Evolutionary conservation across 192 early-diverging fungal species (phyloP).

Genomic region (Chytriomyces confervae): DNA sequence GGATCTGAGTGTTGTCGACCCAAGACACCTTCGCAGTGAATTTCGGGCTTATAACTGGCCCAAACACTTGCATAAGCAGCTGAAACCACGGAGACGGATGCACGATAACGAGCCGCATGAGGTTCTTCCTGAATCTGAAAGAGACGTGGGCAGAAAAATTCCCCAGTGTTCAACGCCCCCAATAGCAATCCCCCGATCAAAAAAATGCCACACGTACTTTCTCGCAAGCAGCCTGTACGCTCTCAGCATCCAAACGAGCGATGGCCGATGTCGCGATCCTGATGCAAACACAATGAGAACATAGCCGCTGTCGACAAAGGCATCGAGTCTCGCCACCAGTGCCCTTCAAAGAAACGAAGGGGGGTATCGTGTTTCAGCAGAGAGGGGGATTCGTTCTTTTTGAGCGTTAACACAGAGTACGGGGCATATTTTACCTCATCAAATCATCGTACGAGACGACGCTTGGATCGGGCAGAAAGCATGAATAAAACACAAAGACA

Average conservation of each 20-base stretch:
- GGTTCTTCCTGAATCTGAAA: constrained; percentile 81
- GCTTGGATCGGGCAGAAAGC: constrained; percentile 85
- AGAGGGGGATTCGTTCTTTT: neutral
- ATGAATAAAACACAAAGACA: constrained; percentile 82
- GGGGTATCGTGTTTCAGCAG: neutral
- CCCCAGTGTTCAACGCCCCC: neutral
- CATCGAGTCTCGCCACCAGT: constrained; percentile 69
- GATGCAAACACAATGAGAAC: constrained; percentile 86
- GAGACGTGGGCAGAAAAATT: neutral
- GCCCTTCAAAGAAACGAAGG: constrained; percentile 22
- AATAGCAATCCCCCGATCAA: neutral
- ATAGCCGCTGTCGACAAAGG: constrained; percentile 91
- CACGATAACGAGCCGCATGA: constrained; percentile 90
- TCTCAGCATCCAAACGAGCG: constrained; percentile 81
- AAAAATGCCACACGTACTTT: constrained; percentile 59
- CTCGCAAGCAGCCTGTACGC: constrained; percentile 82
- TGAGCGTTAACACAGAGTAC: neutral
- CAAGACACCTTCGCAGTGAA: constrained; percentile 87
- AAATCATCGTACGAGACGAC: constrained; percentile 84
- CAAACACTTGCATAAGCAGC: constrained; percentile 84
- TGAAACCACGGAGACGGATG: constrained; percentile 87
- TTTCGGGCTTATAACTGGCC: constrained; percentile 88
- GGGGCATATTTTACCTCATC: constrained; percentile 60
- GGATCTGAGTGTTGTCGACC: constrained; percentile 71
- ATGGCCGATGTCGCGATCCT: constrained; percentile 77